phyloP scores from a whole-genome alignment of 169 alveolate genomes.

The Plasmodium coatneyi region DNA sequence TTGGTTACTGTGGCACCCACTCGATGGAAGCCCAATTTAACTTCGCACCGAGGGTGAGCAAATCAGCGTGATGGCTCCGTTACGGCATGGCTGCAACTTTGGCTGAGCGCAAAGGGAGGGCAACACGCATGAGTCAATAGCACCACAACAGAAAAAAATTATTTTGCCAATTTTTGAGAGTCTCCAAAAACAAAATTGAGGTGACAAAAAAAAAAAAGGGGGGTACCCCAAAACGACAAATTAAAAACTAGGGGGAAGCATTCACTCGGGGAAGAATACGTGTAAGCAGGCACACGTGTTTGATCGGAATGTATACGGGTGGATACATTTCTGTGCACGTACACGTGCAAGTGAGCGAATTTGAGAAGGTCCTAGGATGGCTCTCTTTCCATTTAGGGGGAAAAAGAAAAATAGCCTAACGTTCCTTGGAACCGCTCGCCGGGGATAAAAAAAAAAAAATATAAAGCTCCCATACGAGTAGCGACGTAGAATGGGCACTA shows the following conservation, averaged over 20 bases:
- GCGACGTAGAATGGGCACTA: not conserved
- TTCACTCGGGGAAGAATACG: not conserved
- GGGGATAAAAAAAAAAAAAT: not conserved
- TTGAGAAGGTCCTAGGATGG: not conserved
- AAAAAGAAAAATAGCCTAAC: not conserved
- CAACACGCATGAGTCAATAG: not conserved
- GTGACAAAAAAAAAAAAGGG: not conserved
- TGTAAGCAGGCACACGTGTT: not conserved
- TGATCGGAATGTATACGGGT: too few species aligned
- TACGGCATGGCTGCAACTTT: not conserved
- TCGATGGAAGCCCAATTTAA: not conserved
- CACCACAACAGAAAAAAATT: not conserved
- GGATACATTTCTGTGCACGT: not conserved
- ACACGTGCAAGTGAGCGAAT: not conserved
- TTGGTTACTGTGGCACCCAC: not conserved
- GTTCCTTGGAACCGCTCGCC: not conserved
- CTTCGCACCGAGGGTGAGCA: not conserved
- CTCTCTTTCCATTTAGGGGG: not conserved
- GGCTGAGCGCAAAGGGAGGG: not conserved
- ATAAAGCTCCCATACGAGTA: not conserved
- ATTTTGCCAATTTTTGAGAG: not conserved
- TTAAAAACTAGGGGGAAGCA: not conserved
- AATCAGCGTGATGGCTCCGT: not conserved
- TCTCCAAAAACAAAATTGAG: not conserved
- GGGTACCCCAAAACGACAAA: not conserved